A percentile compares a stretch with the other conserved stretches of the same genome.
These are phyloP conservation scores for Fraxinus baroniana DNA, from an alignment of 305 asterid genomes.

Conservation along the genomic window DNA sequence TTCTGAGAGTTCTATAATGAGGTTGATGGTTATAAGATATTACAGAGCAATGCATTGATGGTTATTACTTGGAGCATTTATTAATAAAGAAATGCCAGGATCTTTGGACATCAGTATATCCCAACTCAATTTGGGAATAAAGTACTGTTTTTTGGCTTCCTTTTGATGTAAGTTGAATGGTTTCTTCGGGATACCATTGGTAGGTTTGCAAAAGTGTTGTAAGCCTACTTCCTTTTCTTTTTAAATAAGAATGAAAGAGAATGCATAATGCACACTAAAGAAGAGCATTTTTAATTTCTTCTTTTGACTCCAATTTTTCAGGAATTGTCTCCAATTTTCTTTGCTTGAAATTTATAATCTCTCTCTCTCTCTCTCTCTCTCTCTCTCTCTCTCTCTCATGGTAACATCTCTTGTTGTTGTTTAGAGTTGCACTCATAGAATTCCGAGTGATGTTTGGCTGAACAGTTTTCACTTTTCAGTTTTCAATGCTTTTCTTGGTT, in stretches of 20 bases:
- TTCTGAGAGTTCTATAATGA: background rate
- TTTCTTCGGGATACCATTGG: background rate
- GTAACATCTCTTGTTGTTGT: background rate
- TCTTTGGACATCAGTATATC: background rate
- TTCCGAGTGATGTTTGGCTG: background rate
- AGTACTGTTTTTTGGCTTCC: background rate
- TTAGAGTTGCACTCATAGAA: background rate
- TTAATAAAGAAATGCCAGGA: background rate
- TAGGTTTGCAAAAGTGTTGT: background rate
- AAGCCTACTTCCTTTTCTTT: background rate
- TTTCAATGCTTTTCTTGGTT: background rate
- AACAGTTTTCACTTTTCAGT: background rate
- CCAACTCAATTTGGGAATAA: background rate
- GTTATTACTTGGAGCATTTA: background rate
- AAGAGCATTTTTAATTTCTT: background rate
- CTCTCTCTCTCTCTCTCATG: background rate
- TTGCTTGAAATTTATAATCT: background rate
- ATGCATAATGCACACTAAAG: background rate
- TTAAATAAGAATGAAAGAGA: background rate
- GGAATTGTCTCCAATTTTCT: background rate
- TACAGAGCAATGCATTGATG: background rate
- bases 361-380: background rate
- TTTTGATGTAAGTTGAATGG: background rate
- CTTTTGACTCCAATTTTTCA: background rate
- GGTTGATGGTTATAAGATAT: background rate